Percentiles rank a stretch among this genome's conserved stretches.
Evolutionary conservation across 495 filamentous ascomycete species (phyloP).

Genomic region (Penicillium cataractarum): DNA sequence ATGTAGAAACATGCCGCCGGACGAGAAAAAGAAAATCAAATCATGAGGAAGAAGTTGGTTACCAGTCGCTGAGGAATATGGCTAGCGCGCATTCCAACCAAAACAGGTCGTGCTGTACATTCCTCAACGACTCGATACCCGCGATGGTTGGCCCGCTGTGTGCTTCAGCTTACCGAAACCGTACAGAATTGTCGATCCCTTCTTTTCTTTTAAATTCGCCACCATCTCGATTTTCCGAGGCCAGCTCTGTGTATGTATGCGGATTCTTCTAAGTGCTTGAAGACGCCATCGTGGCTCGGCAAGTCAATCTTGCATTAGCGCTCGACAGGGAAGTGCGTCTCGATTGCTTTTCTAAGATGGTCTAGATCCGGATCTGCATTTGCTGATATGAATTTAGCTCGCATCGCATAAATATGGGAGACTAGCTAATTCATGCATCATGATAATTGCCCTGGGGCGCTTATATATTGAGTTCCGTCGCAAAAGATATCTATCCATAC

Average conservation of each 20-base stretch:
- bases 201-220: conserved; percentile 5
- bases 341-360: not conserved
- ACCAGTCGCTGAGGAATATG: not conserved
- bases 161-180: conserved; percentile 7
- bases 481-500: not conserved
- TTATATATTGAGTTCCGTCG: not conserved
- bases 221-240: not conserved
- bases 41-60: not conserved
- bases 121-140: not conserved
- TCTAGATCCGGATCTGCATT: not conserved
- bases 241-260: not conserved
- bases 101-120: conserved; percentile 15
- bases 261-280: conserved; percentile 5
- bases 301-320: conserved; percentile 15
- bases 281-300: conserved; percentile 3
- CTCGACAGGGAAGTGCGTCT: conserved; percentile 1
- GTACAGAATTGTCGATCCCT: conserved; percentile 1
- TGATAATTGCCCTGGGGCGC: not conserved
- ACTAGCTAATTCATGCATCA: not conserved
- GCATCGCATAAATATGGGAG: not conserved
- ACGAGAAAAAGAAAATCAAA: not conserved
- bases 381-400: not conserved
- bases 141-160: conserved; percentile 3
- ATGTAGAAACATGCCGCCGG: conserved; percentile 1
- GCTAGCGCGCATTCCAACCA: conserved; percentile 12